Conservation (phyloP, 768 basidiomycete genomes). For the Auriscalpium vulgare region DNA sequence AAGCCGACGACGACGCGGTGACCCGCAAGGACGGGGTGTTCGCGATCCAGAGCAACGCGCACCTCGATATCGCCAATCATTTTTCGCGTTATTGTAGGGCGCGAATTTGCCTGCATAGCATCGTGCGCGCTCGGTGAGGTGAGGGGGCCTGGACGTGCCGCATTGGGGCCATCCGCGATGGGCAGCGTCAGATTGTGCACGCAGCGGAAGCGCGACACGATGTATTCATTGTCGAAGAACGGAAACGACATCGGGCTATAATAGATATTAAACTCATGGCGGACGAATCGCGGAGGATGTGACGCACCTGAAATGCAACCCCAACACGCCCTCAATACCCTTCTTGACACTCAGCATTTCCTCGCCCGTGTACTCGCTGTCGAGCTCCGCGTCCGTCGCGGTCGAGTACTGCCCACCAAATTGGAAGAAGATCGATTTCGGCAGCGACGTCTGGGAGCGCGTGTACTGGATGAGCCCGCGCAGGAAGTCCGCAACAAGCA, state of each 20-base stretch:
- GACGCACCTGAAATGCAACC: not conserved
- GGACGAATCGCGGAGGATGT: not conserved
- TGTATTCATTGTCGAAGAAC: not conserved
- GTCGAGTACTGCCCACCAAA: not conserved
- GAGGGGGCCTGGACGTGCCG: not conserved
- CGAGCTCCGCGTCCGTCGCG: not conserved
- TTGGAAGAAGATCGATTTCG: not conserved
- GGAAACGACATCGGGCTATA: not conserved
- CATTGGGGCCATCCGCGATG: not conserved
- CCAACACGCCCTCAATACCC: not conserved
- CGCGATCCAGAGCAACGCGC: not conserved
- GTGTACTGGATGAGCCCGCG: not conserved
- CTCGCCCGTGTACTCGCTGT: not conserved
- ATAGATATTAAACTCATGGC: not conserved
- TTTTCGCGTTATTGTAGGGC: not conserved
- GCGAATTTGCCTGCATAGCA: not conserved
- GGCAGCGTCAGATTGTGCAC: not conserved
- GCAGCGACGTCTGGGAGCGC: not conserved
- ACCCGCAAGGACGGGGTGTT: not conserved
- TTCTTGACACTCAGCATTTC: not conserved
- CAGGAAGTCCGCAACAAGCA: not conserved
- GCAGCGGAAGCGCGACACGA: not conserved
- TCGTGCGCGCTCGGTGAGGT: not conserved
- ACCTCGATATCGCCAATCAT: not conserved
- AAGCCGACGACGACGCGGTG: not conserved